A percentile compares a stretch with the other conserved stretches of the same genome.
These are phyloP conservation scores for Ceratocystis destructans DNA, from an alignment of 2,329 filamentous ascomycete species.

Conservation along the genomic window DNA sequence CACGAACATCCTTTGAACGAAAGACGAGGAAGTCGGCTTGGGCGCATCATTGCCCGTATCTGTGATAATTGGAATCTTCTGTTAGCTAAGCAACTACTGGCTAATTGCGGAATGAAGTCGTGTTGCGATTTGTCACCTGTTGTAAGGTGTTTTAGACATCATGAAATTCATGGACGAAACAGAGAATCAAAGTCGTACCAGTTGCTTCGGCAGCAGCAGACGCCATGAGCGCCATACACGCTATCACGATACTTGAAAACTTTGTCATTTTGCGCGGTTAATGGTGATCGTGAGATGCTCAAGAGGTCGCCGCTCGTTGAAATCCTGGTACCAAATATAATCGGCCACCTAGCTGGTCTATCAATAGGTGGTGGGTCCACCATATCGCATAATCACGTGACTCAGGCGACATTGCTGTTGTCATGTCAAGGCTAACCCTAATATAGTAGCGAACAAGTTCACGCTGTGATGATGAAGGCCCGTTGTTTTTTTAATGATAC, in stretches of 20 bases:
- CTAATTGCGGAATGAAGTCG: background rate
- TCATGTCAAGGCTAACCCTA: background rate
- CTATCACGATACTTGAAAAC: conserved; percentile 15
- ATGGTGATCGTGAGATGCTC: conserved; percentile 1
- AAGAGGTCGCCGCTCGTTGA: conserved; percentile 1
- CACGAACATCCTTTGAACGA: conserved; percentile 9
- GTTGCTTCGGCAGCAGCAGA: conserved; percentile 16
- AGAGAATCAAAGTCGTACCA: conserved; percentile 6
- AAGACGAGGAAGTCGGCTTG: conserved; percentile 11
- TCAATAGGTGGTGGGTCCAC: conserved; percentile 8
- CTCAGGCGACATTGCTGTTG: background rate
- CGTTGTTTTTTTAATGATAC: background rate
- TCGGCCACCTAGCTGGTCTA: conserved; percentile 12
- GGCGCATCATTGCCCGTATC: background rate
- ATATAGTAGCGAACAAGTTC: background rate
- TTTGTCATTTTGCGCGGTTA: conserved; percentile 14
- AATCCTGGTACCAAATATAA: conserved; percentile 3
- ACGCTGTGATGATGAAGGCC: background rate
- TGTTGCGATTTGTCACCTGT: background rate
- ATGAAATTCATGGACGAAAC: background rate
- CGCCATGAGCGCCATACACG: conserved; percentile 14
- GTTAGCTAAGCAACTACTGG: background rate
- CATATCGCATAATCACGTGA: background rate
- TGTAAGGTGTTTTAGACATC: background rate
- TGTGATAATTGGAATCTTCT: background rate